These are phyloP conservation scores for Marchantia polymorpha DNA, from an alignment of 225 moss, liverwort and hornwort species.

Conservation along the genomic window DNA sequence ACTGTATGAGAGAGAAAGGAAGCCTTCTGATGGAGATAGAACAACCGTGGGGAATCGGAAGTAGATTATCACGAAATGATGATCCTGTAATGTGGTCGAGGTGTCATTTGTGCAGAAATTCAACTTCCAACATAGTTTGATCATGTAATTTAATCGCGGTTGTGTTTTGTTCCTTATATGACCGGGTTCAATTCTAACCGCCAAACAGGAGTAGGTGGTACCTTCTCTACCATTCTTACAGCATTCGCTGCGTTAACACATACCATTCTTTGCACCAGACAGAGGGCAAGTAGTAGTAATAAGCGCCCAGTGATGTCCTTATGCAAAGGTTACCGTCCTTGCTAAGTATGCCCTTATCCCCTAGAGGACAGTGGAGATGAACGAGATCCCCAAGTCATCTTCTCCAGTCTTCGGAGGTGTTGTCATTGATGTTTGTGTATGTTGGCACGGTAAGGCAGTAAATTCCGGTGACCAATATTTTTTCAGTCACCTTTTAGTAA, in stretches of 20 bases:
- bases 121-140: background rate
- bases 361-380: background rate
- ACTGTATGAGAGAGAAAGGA: conserved; percentile 77
- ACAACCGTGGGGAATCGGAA: conserved; percentile 25
- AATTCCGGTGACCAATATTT: too few species aligned
- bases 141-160: background rate
- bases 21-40: conserved; percentile 33
- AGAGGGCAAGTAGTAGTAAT: background rate
- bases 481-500: too few species aligned
- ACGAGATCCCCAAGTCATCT: background rate
- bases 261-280: background rate
- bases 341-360: background rate
- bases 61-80: conserved; percentile 3
- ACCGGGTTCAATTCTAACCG: background rate
- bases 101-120: background rate
- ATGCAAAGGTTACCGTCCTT: background rate
- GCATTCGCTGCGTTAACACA: background rate
- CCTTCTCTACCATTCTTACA: background rate
- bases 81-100: background rate
- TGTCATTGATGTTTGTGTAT: too few species aligned
- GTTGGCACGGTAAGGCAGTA: too few species aligned
- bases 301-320: background rate
- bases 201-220: background rate
- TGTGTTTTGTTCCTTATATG: background rate
- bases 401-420: too few species aligned